phyloP scores from a whole-genome alignment of 306 rosid species.

The Inga laurina region DNA sequence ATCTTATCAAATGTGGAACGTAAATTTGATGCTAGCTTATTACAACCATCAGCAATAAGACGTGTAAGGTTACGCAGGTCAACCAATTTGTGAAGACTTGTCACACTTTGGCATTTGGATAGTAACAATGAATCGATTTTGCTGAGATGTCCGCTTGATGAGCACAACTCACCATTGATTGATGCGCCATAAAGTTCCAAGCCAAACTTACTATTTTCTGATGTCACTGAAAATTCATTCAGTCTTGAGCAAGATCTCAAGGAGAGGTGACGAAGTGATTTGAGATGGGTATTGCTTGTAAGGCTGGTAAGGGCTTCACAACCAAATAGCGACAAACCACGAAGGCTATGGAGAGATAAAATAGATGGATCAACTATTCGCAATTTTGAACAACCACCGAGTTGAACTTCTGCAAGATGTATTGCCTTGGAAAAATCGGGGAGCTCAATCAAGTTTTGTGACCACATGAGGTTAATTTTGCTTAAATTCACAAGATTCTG shows the following conservation, averaged over 20 bases:
- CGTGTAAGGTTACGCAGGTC: not conserved
- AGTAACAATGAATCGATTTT: not conserved
- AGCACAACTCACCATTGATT: not conserved
- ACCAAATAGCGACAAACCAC: fast-evolving
- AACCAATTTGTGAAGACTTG: not conserved
- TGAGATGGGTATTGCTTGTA: not conserved
- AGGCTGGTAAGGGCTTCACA: not conserved
- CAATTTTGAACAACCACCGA: not conserved
- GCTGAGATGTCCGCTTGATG: not conserved
- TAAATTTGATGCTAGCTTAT: not conserved
- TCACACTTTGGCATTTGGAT: not conserved
- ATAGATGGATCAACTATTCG: not conserved
- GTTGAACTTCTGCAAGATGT: not conserved
- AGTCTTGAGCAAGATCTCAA: not conserved
- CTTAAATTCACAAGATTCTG: not conserved
- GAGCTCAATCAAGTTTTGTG: not conserved
- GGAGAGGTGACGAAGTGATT: not conserved
- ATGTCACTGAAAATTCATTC: not conserved
- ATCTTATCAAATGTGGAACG: not conserved
- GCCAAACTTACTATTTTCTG: not conserved
- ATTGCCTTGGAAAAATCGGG: not conserved
- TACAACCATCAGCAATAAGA: not conserved
- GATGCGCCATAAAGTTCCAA: not conserved
- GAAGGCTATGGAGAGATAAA: not conserved
- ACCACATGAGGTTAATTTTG: not conserved